A percentile compares a stretch with the other conserved stretches of the same genome.
Evolutionary conservation across 1,284 basidiomycete species (phyloP).

Genomic region (Prillingera fragicola): DNA sequence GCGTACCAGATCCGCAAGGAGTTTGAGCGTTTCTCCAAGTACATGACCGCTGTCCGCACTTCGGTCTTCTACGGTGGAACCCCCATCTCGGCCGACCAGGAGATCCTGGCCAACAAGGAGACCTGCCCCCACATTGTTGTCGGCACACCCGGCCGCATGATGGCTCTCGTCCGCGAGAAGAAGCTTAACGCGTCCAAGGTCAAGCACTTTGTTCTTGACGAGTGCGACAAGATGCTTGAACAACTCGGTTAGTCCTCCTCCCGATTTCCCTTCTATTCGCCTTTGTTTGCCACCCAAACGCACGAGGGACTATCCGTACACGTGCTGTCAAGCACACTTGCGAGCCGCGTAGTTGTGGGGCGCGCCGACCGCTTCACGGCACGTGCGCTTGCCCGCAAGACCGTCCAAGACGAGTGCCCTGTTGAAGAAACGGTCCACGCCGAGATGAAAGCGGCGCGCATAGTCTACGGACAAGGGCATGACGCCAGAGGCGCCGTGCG

Average conservation of each 20-base stretch:
- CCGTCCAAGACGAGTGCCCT: too few relatives aligned
- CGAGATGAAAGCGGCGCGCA: too few relatives aligned
- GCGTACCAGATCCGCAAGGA: slow-evolving; percentile 99
- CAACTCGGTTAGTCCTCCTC: slow-evolving; percentile 87
- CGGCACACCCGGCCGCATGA: slow-evolving; percentile 92
- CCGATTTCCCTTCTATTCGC: slow-evolving; percentile 8
- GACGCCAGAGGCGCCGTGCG: background rate
- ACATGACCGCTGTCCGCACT: slow-evolving; percentile 98
- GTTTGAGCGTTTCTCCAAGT: slow-evolving; percentile 98
- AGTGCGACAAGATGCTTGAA: slow-evolving; percentile 99
- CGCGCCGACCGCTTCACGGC: too few relatives aligned
- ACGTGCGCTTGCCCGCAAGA: too few relatives aligned
- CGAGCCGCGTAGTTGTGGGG: too few relatives aligned
- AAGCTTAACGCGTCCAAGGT: slow-evolving; percentile 85
- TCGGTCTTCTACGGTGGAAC: slow-evolving; percentile 98
- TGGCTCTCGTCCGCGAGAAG: slow-evolving; percentile 89
- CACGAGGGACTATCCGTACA: slow-evolving; percentile 5
- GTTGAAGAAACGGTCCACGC: too few relatives aligned
- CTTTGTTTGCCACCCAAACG: slow-evolving; percentile 3
- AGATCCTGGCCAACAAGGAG: slow-evolving; percentile 88
- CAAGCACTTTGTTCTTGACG: slow-evolving; percentile 99
- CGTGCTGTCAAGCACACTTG: too few relatives aligned
- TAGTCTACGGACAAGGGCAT: too few relatives aligned
- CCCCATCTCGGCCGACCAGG: slow-evolving; percentile 87
- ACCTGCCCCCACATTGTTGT: slow-evolving; percentile 99